phyloP scores from a whole-genome alignment of 352 stramenopile genomes.

The Pythium insidiosum region DNA sequence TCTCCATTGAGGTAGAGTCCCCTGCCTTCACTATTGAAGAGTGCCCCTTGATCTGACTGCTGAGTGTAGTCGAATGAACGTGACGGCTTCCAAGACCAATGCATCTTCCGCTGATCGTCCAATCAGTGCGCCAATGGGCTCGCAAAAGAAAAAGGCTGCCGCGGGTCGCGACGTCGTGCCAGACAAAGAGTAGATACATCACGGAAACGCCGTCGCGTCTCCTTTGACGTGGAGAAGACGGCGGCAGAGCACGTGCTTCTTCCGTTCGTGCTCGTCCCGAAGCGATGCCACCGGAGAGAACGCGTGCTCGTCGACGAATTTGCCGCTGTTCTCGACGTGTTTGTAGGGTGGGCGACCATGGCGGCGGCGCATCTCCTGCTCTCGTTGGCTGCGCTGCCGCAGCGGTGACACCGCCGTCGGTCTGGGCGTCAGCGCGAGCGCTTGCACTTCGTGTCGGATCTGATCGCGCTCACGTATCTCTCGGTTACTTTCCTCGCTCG shows the following conservation, averaged over 20 bases:
- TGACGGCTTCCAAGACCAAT: conserved; percentile 26
- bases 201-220: not conserved
- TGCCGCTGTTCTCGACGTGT: conserved; percentile 20
- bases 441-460: conserved; percentile 1
- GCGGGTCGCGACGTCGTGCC: not conserved
- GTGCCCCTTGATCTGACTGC: not conserved
- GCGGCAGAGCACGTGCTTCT: conserved; percentile 26
- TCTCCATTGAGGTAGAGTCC: conserved; percentile 11
- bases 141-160: conserved; percentile 34
- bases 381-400: conserved; percentile 1
- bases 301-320: conserved; percentile 27
- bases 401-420: too few relatives aligned
- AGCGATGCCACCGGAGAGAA: conserved; percentile 14
- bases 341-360: conserved; percentile 30
- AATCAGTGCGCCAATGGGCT: conserved; percentile 43
- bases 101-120: conserved; percentile 3
- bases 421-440: not conserved
- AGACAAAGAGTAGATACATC: not conserved
- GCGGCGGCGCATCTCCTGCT: conserved; percentile 25
- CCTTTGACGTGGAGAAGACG: conserved; percentile 29
- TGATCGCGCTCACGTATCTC: too few relatives aligned
- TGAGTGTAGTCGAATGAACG: conserved; percentile 20
- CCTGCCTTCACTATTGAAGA: not conserved
- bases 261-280: conserved; percentile 25
- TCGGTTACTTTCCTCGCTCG: too few relatives aligned